Percentiles rank a stretch among this genome's conserved stretches.
phyloP scores from a whole-genome alignment of 1,284 basidiomycete genomes.

The Sparassis latifolia region DNA sequence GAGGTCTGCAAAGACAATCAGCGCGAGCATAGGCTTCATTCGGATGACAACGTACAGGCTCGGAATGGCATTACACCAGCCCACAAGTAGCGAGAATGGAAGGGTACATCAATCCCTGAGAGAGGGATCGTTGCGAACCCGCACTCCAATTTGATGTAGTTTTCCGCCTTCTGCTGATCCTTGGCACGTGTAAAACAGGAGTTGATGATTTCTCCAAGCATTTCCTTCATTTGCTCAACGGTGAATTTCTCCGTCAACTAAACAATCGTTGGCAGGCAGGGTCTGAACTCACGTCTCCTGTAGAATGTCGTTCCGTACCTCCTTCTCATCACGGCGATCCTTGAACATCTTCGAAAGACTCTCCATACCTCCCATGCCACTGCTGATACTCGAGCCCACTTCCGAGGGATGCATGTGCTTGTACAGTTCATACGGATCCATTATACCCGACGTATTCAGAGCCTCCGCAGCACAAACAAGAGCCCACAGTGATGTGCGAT shows the following conservation, averaged over 20 bases:
- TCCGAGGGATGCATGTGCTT: conserved; percentile 96
- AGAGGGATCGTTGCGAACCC: conserved; percentile 95
- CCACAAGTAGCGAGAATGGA: conserved; percentile 99
- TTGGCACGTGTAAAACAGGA: conserved; percentile 76
- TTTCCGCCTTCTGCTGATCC: conserved; percentile 75
- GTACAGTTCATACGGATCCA: conserved; percentile 96
- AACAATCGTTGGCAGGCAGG: conserved; percentile 4
- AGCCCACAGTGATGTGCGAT: conserved; percentile 96
- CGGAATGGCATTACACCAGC: conserved; percentile 97
- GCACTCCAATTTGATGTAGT: conserved; percentile 92
- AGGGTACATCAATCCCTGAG: conserved; percentile 97
- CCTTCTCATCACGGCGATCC: conserved; percentile 94
- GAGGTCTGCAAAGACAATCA: conserved; percentile 56
- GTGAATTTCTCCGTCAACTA: conserved; percentile 82
- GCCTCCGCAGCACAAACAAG: conserved; percentile 92
- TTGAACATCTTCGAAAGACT: conserved; percentile 96
- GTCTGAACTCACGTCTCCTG: conserved; percentile 86
- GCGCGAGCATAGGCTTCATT: conserved; percentile 15
- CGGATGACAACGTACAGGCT: conserved; percentile 46
- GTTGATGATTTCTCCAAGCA: conserved; percentile 86
- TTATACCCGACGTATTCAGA: conserved; percentile 94
- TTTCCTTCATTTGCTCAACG: conserved; percentile 87
- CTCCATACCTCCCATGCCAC: conserved; percentile 95
- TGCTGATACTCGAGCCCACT: conserved; percentile 87
- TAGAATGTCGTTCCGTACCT: conserved; percentile 96